Base-by-base conservation (phyloP, 768 basidiomycete species). In the Amanita polypyramis region DNA sequence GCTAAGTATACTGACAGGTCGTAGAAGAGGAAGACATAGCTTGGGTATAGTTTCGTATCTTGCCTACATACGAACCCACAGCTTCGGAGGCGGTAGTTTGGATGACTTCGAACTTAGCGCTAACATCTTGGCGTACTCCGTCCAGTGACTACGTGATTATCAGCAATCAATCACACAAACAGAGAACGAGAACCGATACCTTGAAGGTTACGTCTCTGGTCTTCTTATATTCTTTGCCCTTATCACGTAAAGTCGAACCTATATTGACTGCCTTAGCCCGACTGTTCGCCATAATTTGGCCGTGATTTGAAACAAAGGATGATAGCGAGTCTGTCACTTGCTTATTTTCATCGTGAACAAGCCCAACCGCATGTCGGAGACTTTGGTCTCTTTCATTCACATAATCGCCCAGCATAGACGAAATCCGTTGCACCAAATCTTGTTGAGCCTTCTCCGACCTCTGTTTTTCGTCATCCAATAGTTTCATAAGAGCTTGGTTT, bases 371-470 rank as follows among this genome's bases (percentile, higher is more conserved):
- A 21, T 78, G 75, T 34, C 74, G 71, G 45, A 92, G 65, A 15
- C 76, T 77, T 12, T 71, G 68, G 58, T 93, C 84, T 23, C 86
- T 77, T 40, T 81, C 74, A 36, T 74, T 64, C 25, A 81, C 73
- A 61, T 85, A 94, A 21, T 76, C 81, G 9, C 75, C 79, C 2
- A 96, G 65, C 54, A 93, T 69, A 3, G 70, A 69, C 0, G 86
- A 84, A 43, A 95, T 72, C 33, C 80, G 82, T 35, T 82, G 74
- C n/a, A 93, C 62, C 10, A 95, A 62, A 34, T 86, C 83, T 35
- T 81, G 79, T 50, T 80, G 84, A 1, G 85, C 77, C 42, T 72
- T 76, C 20, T 82, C 78, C 0, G 83, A 75, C 51, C 79, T 82
- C 11, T 61, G 58, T 59, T 77, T 78, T 61, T 95, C 89, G 12